Percentiles rank a stretch among this genome's conserved stretches.
Conservation (phyloP, 257 asterid species). For the Plantago ovata region DNA sequence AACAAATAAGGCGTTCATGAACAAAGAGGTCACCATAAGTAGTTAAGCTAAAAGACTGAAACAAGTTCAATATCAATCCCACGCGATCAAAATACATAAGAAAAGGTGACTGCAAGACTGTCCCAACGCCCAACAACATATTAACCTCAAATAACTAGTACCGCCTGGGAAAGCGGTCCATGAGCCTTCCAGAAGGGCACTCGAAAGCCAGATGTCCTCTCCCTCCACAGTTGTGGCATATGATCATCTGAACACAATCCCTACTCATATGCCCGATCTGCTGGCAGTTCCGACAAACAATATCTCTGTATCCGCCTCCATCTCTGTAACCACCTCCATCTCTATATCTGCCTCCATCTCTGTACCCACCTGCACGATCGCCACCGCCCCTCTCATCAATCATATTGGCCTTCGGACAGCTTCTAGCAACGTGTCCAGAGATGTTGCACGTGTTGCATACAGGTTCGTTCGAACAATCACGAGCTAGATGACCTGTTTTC, state of each 20-base stretch:
- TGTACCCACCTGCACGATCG: slow-evolving; percentile 27
- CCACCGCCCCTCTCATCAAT: slow-evolving; percentile 60
- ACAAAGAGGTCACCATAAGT: slow-evolving; percentile 5
- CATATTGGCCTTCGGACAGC: slow-evolving; percentile 59
- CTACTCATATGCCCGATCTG: slow-evolving; percentile 84
- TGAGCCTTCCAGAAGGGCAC: slow-evolving; percentile 79
- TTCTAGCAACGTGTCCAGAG: slow-evolving; percentile 67
- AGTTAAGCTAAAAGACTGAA: slow-evolving; percentile 4
- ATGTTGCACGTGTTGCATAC: slow-evolving; percentile 67
- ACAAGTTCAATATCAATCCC: slow-evolving; percentile 22
- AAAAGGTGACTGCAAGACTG: background rate
- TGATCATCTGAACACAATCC: slow-evolving; percentile 58
- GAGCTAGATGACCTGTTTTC: slow-evolving; percentile 69
- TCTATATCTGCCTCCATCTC: slow-evolving; percentile 18
- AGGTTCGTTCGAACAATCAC: slow-evolving; percentile 65
- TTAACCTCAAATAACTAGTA: slow-evolving; percentile 30
- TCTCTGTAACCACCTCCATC: slow-evolving; percentile 26
- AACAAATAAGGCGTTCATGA: slow-evolving; percentile 10
- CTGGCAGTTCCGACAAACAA: slow-evolving; percentile 73
- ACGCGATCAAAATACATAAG: slow-evolving; percentile 12
- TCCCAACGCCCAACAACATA: background rate
- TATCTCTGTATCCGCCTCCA: slow-evolving; percentile 40
- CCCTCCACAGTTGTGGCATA: slow-evolving; percentile 91
- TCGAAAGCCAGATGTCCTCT: slow-evolving; percentile 80
- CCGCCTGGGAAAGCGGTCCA: slow-evolving; percentile 69